phyloP scores from a whole-genome alignment of 371 early-diverging fungal genomes.

The Mortierella sp. region DNA sequence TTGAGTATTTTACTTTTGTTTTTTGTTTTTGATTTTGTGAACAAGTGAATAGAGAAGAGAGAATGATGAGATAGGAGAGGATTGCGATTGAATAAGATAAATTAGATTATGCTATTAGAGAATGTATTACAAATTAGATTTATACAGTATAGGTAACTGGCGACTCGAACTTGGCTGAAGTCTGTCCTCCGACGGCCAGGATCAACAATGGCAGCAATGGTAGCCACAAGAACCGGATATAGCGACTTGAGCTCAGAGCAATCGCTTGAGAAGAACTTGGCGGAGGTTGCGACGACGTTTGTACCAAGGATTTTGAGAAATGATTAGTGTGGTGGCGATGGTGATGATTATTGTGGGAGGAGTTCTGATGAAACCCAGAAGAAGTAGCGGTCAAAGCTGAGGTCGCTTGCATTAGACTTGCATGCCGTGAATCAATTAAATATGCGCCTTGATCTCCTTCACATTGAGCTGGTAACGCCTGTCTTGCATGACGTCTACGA shows the following conservation, averaged over 20 bases:
- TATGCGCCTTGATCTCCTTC: constrained; percentile 9
- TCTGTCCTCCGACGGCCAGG: constrained; percentile 46
- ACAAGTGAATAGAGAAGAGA: not conserved
- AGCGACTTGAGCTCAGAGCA: constrained; percentile 39
- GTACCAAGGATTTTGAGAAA: not conserved
- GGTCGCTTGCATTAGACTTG: not conserved
- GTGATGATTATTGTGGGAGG: not conserved
- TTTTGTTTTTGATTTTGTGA: not conserved
- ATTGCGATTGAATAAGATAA: too few species aligned
- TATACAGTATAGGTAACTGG: constrained; percentile 36
- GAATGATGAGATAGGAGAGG: not conserved
- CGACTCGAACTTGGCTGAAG: constrained; percentile 43
- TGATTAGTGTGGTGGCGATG: constrained; percentile 11
- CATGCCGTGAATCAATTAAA: not conserved
- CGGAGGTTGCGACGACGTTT: not conserved
- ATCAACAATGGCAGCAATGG: constrained; percentile 43
- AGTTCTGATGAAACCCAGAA: too few species aligned
- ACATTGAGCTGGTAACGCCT: constrained; percentile 1
- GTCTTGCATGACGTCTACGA: constrained; percentile 8
- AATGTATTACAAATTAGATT: not conserved
- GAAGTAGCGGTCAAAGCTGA: constrained; percentile 8
- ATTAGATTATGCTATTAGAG: too few species aligned
- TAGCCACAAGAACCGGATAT: constrained; percentile 41
- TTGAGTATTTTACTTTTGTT: too few species aligned
- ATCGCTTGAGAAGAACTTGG: constrained; percentile 40